Conservation (phyloP, 2,329 filamentous ascomycete species). For the Sporothrix pallida region DNA sequence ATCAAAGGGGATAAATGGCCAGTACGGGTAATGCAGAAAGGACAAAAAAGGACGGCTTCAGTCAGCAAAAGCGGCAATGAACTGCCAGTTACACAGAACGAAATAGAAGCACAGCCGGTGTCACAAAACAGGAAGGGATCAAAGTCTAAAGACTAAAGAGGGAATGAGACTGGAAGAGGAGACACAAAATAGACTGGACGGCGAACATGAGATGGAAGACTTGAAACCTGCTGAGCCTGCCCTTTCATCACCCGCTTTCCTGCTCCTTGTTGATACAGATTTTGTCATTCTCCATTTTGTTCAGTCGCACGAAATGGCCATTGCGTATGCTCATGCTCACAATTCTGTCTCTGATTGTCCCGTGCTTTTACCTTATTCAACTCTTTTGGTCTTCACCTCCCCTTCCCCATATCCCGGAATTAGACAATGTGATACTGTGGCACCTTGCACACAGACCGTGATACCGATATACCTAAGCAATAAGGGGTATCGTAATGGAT, state of each 20-base stretch:
- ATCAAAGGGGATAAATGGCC: too few relatives aligned
- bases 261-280: not conserved
- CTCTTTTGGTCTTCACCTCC: not conserved
- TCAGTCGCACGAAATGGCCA: not conserved
- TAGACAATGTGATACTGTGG: not conserved
- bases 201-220: slow-evolving; percentile 23
- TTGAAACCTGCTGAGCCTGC: not conserved
- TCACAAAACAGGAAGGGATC: not conserved
- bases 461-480: not conserved
- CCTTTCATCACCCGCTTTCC: not conserved
- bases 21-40: not conserved
- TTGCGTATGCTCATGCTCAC: not conserved
- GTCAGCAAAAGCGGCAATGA: slow-evolving; percentile 5
- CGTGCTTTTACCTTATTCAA: not conserved
- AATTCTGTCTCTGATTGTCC: not conserved
- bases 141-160: too few relatives aligned
- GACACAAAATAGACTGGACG: slow-evolving; percentile 28
- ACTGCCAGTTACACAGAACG: not conserved
- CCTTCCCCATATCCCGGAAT: slow-evolving; percentile 1
- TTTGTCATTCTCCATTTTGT: not conserved
- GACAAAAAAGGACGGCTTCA: too few relatives aligned
- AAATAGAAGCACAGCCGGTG: not conserved
- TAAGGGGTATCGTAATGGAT: not conserved
- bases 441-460: slow-evolving; percentile 9
- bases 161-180: not conserved